Base-by-base conservation (phyloP, 257 asterid genomes). In the Craterostigma plantagineum region DNA sequence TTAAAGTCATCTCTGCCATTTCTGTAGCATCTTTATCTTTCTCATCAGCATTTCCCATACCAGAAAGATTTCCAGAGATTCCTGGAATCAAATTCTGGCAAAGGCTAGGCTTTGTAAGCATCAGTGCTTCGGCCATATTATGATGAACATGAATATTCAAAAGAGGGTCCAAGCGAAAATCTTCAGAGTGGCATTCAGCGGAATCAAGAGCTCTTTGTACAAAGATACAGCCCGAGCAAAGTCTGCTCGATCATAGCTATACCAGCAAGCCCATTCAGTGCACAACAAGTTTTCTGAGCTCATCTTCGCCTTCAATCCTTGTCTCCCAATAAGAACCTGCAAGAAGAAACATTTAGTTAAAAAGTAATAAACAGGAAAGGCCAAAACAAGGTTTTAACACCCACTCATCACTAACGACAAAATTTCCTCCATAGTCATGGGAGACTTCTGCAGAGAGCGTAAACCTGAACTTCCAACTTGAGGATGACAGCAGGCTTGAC, bases 401-500 rank as follows among this genome's bases (percentile, higher is more conserved):
- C 49, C 52, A 45, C 14, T 49, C 38, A 45, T 41, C 49, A 72
- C 92, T 57, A 82, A 95, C 69, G 70, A 82, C 45, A 87, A 67
- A 53, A 87, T 72, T 68, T 87, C 98, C 54, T 82, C 95, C 98
- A 87, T 87, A 43, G 95, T 82, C 98, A 87, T 76, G 43, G 98
- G 95, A 57, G 93, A 79, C 61, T 74, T 85, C 51, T 87, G 95
- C 69, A 82, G 55, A 42, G 95, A 64, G 37, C 98, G 93, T 50
- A 87, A 53, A 45, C 98, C 98, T 57, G 92, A 79, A 69, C 95
- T 87, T 71, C 98, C 95, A 42, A 87, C 95, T 70, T 87, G 98
- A 63, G 98, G 98, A 69, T 87, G 98, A 60, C 98, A 87, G 56
- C 95, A 87, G 12, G 95, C 98, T 64, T 87, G 98, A 17, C 98